phyloP scores from a whole-genome alignment of 345 rosid species.

The Chamaenerion angustifolium region DNA sequence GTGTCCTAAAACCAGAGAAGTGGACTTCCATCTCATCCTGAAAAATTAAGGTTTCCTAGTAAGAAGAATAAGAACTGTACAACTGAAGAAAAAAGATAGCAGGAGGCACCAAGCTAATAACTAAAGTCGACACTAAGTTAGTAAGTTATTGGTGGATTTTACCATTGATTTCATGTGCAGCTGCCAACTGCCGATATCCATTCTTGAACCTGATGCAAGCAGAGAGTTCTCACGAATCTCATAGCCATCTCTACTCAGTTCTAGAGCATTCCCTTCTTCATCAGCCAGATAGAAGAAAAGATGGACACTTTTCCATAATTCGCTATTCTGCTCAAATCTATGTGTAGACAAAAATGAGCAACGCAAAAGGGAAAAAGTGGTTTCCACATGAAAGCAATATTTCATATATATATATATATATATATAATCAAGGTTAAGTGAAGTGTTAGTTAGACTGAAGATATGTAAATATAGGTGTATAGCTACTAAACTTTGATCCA shows the following conservation, averaged over 20 bases:
- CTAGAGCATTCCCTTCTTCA: constrained; percentile 56
- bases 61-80: no score
- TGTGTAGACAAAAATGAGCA: constrained; percentile 4
- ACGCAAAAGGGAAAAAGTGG: neutral
- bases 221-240: constrained; percentile 26
- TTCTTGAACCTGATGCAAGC: constrained; percentile 57
- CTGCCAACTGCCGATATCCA: constrained; percentile 71
- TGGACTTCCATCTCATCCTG: constrained; percentile 59
- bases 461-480: no score
- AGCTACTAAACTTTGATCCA: neutral
- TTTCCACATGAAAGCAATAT: no score
- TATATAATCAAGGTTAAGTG: no score
- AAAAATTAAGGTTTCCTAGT: constrained; percentile 6
- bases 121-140: no score
- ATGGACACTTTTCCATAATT: constrained; percentile 37
- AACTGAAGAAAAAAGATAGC: no score
- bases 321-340: constrained; percentile 29
- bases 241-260: constrained; percentile 20
- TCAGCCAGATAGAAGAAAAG: constrained; percentile 81
- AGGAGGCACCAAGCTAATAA: no score
- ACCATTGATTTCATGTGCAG: constrained; percentile 65
- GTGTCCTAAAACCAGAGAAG: constrained; percentile 74
- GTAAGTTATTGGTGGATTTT: constrained; percentile 8
- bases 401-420: no score
- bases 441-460: no score